phyloP scores from a whole-genome alignment of 257 asterid genomes.

The Rhazya stricta region DNA sequence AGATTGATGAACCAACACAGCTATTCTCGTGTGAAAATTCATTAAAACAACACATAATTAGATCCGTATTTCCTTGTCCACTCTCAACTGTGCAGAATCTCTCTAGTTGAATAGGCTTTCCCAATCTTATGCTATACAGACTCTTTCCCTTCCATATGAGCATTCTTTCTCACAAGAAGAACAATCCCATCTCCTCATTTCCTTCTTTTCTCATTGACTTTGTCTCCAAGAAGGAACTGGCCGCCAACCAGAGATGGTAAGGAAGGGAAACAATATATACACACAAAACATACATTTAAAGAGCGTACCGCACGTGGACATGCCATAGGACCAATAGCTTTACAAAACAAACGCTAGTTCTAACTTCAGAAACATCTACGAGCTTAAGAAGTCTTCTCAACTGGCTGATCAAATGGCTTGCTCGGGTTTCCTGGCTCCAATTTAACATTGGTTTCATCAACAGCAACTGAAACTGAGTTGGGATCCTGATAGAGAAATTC shows the following conservation, averaged over 20 bases:
- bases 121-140: too few species aligned
- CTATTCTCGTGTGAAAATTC: too few species aligned
- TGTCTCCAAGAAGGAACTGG: background rate
- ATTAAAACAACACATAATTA: too few species aligned
- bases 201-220: background rate
- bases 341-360: background rate
- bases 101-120: too few species aligned
- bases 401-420: slow-evolving; percentile 31
- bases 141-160: too few species aligned
- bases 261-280: background rate
- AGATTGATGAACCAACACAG: too few species aligned
- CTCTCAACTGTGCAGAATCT: too few species aligned
- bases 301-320: background rate
- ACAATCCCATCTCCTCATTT: background rate
- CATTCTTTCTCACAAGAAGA: background rate
- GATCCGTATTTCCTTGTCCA: too few species aligned
- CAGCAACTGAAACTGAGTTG: slow-evolving; percentile 18
- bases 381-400: slow-evolving; percentile 15
- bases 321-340: background rate
- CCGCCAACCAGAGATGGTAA: background rate
- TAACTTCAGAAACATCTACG: background rate
- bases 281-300: background rate
- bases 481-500: slow-evolving; percentile 28
- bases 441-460: slow-evolving; percentile 26
- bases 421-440: slow-evolving; percentile 29